A percentile compares a stretch with the other conserved stretches of the same genome.
These are phyloP conservation scores for Ceratocystis cacaofunesta DNA, from an alignment of 2,329 filamentous ascomycete species.

Conservation along the genomic window DNA sequence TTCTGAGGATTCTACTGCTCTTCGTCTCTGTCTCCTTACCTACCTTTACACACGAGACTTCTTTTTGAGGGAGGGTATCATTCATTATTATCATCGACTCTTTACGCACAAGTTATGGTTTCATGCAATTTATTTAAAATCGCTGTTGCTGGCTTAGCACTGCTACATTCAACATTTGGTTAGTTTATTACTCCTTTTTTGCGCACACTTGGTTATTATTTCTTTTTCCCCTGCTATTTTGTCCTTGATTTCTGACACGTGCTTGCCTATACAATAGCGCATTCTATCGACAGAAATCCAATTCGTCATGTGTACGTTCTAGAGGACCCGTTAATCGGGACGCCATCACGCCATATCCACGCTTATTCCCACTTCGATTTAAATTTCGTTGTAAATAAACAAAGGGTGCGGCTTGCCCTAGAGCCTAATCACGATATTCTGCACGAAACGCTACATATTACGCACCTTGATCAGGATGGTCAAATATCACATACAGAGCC, in stretches of 20 bases:
- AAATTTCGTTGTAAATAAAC: constrained; percentile 57
- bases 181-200: constrained; percentile 1
- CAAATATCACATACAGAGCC: constrained; percentile 48
- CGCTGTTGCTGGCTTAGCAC: constrained; percentile 8
- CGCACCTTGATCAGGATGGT: constrained; percentile 59
- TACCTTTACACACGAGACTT: neutral
- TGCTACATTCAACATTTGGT: constrained; percentile 14
- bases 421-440: constrained; percentile 88
- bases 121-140: constrained; percentile 1
- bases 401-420: constrained; percentile 63
- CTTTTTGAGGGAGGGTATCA: neutral
- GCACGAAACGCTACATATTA: constrained; percentile 56
- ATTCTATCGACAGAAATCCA: constrained; percentile 62
- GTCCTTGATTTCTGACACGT: neutral
- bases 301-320: constrained; percentile 59
- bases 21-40: neutral
- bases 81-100: neutral
- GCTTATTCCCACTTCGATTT: constrained; percentile 74
- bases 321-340: constrained; percentile 61
- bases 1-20: neutral
- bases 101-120: constrained; percentile 11
- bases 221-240: neutral
- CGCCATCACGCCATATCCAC: constrained; percentile 63
- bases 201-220: too few species aligned
- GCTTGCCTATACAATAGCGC: constrained; percentile 32